Evolutionary conservation across 169 alveolate species (phyloP).

Genomic region (Plasmodium coatneyi): DNA sequence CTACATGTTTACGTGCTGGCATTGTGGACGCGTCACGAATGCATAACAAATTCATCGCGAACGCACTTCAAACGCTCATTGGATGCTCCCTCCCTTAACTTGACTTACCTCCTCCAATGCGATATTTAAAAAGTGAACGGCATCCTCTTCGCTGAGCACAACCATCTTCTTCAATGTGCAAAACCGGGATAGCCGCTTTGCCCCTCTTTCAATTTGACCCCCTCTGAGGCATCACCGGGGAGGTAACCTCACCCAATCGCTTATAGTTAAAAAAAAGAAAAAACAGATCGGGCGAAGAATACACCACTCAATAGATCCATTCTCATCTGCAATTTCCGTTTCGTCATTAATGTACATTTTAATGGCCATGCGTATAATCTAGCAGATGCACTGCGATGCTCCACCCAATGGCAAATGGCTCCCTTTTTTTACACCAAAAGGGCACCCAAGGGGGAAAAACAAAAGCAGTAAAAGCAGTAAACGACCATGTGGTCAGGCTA

Average conservation of each 20-base stretch:
- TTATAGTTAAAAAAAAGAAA: neutral
- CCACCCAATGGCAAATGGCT: neutral
- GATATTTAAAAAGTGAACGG: slow-evolving; percentile 8
- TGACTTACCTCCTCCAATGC: slow-evolving; percentile 48
- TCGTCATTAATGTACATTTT: neutral
- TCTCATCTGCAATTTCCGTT: neutral
- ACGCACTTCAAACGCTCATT: neutral
- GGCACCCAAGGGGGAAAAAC: neutral
- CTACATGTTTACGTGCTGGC: neutral
- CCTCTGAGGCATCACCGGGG: neutral
- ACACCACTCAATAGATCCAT: neutral
- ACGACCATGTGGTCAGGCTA: neutral
- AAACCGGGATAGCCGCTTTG: neutral
- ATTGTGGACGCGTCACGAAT: neutral
- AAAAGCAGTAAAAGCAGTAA: neutral
- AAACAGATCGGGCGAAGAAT: neutral
- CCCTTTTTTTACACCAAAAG: neutral
- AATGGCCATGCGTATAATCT: neutral
- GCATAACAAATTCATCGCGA: neutral
- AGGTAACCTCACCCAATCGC: neutral
- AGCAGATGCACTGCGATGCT: neutral
- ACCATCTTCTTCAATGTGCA: slow-evolving; percentile 15
- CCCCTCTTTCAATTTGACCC: neutral
- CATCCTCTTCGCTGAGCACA: slow-evolving; percentile 31
- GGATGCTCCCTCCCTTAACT: neutral